Conservation (phyloP, 768 basidiomycete species). For the Pisolithus tinctorius region DNA sequence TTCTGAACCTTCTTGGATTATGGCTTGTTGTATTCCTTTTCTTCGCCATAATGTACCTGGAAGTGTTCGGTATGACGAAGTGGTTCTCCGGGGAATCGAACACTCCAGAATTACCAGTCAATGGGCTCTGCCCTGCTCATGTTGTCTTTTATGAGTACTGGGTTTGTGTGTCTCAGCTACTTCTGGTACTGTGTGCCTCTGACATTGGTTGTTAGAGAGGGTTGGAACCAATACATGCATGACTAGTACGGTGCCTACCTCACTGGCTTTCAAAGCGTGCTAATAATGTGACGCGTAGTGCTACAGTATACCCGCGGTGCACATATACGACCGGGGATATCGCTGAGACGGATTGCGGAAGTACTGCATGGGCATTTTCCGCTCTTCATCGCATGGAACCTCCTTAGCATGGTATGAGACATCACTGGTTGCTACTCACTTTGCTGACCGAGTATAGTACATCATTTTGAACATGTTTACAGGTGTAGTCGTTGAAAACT, state of each 20-base stretch:
- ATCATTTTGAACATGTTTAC: conserved; percentile 96
- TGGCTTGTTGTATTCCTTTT: conserved; percentile 91
- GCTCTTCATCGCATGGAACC: conserved; percentile 91
- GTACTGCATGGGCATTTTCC: conserved; percentile 73
- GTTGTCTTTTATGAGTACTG: conserved; percentile 88
- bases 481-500: conserved; percentile 93
- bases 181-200: not conserved
- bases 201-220: conserved; percentile 51
- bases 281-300: conserved; percentile 35
- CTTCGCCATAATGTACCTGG: conserved; percentile 82
- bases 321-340: conserved; percentile 44
- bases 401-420: conserved; percentile 80
- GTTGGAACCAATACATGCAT: conserved; percentile 98
- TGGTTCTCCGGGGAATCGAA: conserved; percentile 66
- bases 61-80: conserved; percentile 88
- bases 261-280: not conserved
- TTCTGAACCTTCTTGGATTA: conserved; percentile 74
- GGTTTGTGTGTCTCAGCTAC: conserved; percentile 45
- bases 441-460: conserved; percentile 46
- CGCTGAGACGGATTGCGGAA: conserved; percentile 82
- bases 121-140: conserved; percentile 79
- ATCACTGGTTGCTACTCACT: conserved; percentile 9
- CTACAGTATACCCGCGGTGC: conserved; percentile 74
- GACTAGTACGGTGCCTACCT: conserved; percentile 58
- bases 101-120: conserved; percentile 71